Evolutionary conservation across 208 protist genomes (phyloP), one percentile per base, ranked within the genome.

Genomic region (Wallacemonas collosoma): DNA sequence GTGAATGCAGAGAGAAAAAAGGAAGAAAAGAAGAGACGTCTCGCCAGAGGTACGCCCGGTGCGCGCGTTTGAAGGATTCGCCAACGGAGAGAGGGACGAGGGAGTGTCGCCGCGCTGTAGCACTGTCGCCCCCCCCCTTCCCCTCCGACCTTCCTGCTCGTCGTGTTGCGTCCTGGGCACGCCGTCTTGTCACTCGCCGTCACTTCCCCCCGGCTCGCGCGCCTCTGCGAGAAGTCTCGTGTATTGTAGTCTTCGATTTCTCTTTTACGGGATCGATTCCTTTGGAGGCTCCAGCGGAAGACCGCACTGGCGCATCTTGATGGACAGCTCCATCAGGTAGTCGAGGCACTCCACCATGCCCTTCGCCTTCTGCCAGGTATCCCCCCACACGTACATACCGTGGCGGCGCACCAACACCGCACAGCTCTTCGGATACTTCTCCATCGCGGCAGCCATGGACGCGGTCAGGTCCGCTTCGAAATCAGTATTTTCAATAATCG

Each of bases 401-500:
- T 98, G 97, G 44, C 97, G 81, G 36, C 95, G 90, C 60, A 99
- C 96, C 1, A 98, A 75, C 36, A 99, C 93, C 7, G 94, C 93
- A 55, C 78, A 90, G 40, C 93, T 84, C 48, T 98, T 76, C n/a
- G 97, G 96, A 72, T 98, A 98, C 58, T 73, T 72, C 71, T 85
- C 44, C 83, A 99, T 98, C 53, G 91, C 94, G n/a, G 72, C 81
- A 43, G 86, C 86, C 89, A 93, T 91, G 58, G 83, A 85, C 2
- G 71, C 70, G 2, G 83, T 93, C 2, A 98, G 76, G 64, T 98
- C 83, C 43, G 65, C 47, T 71, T 96, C 93, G 39, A 83, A 79
- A 57, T 96, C 82, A 0, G 94, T 97, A 82, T 98, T 98, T 35
- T 99, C 97, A 56, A 99, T 98, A 68, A 99, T 99, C 26, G 98